A percentile compares a stretch with the other conserved stretches of the same genome.
Evolutionary conservation across 1,284 basidiomycete genomes (phyloP).

Genomic region (Calocybe gambosa): DNA sequence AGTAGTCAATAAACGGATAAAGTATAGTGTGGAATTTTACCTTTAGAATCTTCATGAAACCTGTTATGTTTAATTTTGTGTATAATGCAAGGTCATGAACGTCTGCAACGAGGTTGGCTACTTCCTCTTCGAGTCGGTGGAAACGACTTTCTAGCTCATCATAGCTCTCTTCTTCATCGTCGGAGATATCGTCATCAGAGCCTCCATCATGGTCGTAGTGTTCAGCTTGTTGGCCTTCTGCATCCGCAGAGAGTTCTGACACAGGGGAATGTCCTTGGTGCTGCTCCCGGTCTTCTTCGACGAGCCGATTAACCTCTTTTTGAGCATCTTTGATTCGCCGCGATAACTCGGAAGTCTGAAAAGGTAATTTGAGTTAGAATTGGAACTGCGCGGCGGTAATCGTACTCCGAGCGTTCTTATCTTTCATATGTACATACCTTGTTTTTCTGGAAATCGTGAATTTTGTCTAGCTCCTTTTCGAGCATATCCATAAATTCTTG

Average conservation of each 20-base stretch:
- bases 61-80: conserved; percentile 94
- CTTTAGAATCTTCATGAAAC: conserved; percentile 99
- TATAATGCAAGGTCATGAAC: conserved; percentile 97
- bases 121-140: conserved; percentile 87
- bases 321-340: conserved; percentile 78
- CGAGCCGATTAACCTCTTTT: conserved; percentile 71
- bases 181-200: conserved; percentile 59
- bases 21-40: conserved; percentile 25
- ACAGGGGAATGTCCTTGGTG: conserved; percentile 17
- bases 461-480: conserved; percentile 89
- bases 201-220: conserved; percentile 60
- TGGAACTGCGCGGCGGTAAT: not conserved
- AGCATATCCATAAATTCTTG: conserved; percentile 74
- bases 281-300: conserved; percentile 46
- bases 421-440: conserved; percentile 52
- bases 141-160: conserved; percentile 88
- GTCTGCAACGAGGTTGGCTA: conserved; percentile 94
- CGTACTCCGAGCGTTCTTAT: conserved; percentile 3
- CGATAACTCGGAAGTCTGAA: conserved; percentile 79
- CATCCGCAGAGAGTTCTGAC: conserved; percentile 30
- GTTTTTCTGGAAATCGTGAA: conserved; percentile 89
- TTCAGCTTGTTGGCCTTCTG: conserved; percentile 50
- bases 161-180: conserved; percentile 59
- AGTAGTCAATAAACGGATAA: not conserved
- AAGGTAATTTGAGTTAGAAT: not conserved